Percentiles rank a stretch among this genome's conserved stretches.
Conservation (phyloP, 1,284 basidiomycete species). For the Cerrena zonata region DNA sequence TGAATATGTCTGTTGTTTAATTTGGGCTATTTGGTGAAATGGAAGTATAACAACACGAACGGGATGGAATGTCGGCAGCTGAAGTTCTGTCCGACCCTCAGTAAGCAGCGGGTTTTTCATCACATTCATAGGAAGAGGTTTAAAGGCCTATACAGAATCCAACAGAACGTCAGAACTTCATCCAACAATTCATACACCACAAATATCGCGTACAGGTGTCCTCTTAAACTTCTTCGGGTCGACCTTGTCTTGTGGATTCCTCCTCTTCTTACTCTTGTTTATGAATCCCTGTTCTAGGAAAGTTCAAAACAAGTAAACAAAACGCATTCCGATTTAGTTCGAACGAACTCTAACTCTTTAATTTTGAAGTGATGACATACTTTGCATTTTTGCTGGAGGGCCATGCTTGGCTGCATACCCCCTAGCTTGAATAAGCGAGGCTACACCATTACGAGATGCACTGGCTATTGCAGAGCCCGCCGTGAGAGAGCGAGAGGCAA, state of each 20-base stretch:
- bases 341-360: not conserved
- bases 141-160: constrained; percentile 2
- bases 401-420: not conserved
- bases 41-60: constrained; percentile 25
- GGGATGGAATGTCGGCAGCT: constrained; percentile 35
- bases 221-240: not conserved
- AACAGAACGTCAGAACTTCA: not conserved
- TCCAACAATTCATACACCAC: not conserved
- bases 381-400: not conserved
- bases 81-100: constrained; percentile 23
- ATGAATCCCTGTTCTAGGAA: not conserved
- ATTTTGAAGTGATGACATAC: not conserved
- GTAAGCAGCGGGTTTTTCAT: constrained; percentile 34
- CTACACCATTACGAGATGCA: not conserved
- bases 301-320: no score
- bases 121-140: constrained; percentile 30
- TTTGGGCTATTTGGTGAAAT: not conserved
- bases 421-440: not conserved
- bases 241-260: not conserved
- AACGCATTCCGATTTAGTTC: no score
- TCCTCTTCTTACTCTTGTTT: not conserved
- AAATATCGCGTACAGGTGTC: not conserved
- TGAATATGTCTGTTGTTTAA: no score
- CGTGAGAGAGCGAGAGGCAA: not conserved
- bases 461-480: not conserved